A percentile compares a stretch with the other conserved stretches of the same genome.
Evolutionary conservation across 2,329 filamentous ascomycete species (phyloP).

Genomic region (Dactylonectria estremocensis): DNA sequence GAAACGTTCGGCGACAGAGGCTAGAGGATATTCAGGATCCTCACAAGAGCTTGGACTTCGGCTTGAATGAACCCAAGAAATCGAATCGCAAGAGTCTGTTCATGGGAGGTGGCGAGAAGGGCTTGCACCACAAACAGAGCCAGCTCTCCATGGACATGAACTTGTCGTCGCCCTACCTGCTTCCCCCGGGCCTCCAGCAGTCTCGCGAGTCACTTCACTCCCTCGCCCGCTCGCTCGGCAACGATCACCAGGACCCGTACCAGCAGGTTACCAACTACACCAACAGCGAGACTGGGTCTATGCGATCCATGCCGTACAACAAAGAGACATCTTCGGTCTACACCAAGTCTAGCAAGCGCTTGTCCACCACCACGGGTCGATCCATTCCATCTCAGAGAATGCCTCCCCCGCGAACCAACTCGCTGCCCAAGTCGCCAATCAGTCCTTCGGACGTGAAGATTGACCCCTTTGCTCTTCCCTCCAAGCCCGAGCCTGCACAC

Average conservation of each 20-base stretch:
- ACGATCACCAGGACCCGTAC: constrained; percentile 89
- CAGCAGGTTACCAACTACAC: constrained; percentile 73
- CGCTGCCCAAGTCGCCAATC: constrained; percentile 59
- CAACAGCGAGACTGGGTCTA: constrained; percentile 69
- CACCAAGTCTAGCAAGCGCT: constrained; percentile 58
- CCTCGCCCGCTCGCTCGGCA: constrained; percentile 81
- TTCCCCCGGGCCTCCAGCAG: constrained; percentile 84
- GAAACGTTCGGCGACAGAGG: constrained; percentile 79
- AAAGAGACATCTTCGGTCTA: constrained; percentile 63
- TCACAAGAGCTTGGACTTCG: constrained; percentile 94
- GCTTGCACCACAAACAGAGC: constrained; percentile 57
- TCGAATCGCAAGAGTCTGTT: constrained; percentile 55
- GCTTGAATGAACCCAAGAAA: constrained; percentile 70
- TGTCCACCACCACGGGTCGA: constrained; percentile 48
- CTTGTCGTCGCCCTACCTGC: constrained; percentile 88
- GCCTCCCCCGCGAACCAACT: constrained; percentile 57
- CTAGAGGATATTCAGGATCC: constrained; percentile 88
- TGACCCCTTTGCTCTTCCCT: constrained; percentile 56
- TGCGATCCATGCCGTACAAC: constrained; percentile 65
- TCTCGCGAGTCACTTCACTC: constrained; percentile 92
- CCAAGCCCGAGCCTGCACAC: constrained; percentile 50
- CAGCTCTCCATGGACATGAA: constrained; percentile 82
- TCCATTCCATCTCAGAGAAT: constrained; percentile 46
- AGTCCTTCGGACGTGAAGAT: constrained; percentile 51
- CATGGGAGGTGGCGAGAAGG: constrained; percentile 69